These are phyloP conservation scores for Stephania cephalantha DNA, from an alignment of 164 flowering plant species.

Conservation along the genomic window DNA sequence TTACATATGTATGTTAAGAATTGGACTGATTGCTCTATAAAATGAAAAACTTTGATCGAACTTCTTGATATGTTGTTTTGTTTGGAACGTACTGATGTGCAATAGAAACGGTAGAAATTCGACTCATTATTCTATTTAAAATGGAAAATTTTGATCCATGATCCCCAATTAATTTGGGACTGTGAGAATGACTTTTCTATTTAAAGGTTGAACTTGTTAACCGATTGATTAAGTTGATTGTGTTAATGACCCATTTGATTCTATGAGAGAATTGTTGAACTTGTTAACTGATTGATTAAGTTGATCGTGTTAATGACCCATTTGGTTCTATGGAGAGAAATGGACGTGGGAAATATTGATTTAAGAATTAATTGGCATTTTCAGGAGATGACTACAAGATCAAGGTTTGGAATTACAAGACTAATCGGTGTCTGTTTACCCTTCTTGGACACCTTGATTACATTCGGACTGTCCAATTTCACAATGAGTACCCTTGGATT, in stretches of 20 bases:
- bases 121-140: background rate
- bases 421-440: slow-evolving; percentile 43
- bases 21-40: background rate
- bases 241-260: too few relatives aligned
- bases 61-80: background rate
- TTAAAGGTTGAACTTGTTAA: background rate
- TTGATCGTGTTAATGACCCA: background rate
- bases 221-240: background rate
- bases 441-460: slow-evolving; percentile 56
- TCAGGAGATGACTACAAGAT: slow-evolving; percentile 56
- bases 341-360: background rate
- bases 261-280: background rate
- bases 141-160: too few relatives aligned
- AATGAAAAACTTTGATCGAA: background rate
- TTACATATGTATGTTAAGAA: slow-evolving; percentile 1
- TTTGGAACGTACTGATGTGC: background rate
- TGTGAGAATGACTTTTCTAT: background rate
- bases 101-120: too few relatives aligned
- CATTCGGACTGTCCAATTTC: slow-evolving; percentile 52
- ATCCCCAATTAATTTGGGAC: too few relatives aligned
- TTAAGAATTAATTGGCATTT: slow-evolving; percentile 7
- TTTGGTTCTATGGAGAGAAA: background rate
- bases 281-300: background rate
- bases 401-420: slow-evolving; percentile 50
- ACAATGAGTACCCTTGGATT: slow-evolving; percentile 48